Conservation (phyloP, 192 early-diverging fungal genomes). For the Diversispora eburnea region DNA sequence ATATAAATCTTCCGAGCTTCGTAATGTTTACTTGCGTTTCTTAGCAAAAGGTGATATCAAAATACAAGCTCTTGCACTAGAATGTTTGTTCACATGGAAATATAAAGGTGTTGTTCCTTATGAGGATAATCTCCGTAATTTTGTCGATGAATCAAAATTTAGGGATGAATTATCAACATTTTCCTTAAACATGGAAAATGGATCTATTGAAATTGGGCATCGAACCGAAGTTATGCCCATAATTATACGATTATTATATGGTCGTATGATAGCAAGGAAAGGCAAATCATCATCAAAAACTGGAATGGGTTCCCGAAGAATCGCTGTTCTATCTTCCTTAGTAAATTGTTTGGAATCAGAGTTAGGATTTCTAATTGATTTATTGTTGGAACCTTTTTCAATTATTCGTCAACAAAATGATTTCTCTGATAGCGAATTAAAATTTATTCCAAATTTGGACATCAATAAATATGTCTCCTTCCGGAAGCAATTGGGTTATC, state of each 20-base stretch:
- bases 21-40: constrained; percentile 65
- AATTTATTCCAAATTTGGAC: constrained; percentile 35
- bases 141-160: constrained; percentile 84
- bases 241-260: constrained; percentile 82
- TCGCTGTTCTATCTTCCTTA: constrained; percentile 81
- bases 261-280: constrained; percentile 78
- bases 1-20: constrained; percentile 50
- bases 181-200: constrained; percentile 59
- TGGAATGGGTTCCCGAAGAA: constrained; percentile 67
- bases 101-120: constrained; percentile 63
- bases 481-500: constrained; percentile 77
- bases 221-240: constrained; percentile 70
- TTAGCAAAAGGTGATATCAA: constrained; percentile 77
- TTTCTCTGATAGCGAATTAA: constrained; percentile 38
- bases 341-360: constrained; percentile 63
- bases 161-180: constrained; percentile 85
- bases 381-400: constrained; percentile 80
- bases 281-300: constrained; percentile 71
- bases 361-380: constrained; percentile 66
- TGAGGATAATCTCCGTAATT: constrained; percentile 68
- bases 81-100: constrained; percentile 85
- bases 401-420: constrained; percentile 44
- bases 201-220: constrained; percentile 60
- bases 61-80: constrained; percentile 75
- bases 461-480: constrained; percentile 36